Conservation (phyloP, 176 grass and related monocot species). For the Eleusine coracana region DNA sequence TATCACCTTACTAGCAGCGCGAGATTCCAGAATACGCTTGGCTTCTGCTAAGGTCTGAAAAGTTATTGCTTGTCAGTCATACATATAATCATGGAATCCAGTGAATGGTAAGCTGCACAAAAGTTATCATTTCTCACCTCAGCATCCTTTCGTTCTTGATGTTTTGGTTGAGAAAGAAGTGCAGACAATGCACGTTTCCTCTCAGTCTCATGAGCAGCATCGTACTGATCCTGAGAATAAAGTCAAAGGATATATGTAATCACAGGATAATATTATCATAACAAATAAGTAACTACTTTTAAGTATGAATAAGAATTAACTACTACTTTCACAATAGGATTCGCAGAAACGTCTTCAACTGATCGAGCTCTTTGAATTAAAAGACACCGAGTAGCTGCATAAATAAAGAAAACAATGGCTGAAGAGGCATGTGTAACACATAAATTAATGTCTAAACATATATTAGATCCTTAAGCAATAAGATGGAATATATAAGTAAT, state of each 20-base stretch:
- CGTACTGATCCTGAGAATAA: conserved; percentile 67
- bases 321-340: conserved; percentile 82
- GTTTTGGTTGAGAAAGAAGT: conserved; percentile 80
- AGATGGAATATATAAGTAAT: conserved; percentile 23
- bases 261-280: conserved; percentile 29
- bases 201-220: conserved; percentile 82
- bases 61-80: conserved; percentile 11
- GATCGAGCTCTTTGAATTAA: conserved; percentile 84
- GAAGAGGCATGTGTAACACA: conserved; percentile 1
- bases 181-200: conserved; percentile 88
- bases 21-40: conserved; percentile 88
- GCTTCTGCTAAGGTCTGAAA: conserved; percentile 93
- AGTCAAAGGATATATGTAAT: background rate
- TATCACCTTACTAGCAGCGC: conserved; percentile 84
- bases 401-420: conserved; percentile 20
- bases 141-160: conserved; percentile 84
- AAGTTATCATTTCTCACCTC: conserved; percentile 54
- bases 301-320: conserved; percentile 19
- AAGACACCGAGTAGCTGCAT: conserved; percentile 72
- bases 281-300: conserved; percentile 30
- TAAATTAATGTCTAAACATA: conserved; percentile 41
- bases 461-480: conserved; percentile 10
- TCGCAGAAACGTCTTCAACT: conserved; percentile 76
- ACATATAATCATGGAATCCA: conserved; percentile 8
- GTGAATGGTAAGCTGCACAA: conserved; percentile 22